A percentile compares a stretch with the other conserved stretches of the same genome.
Conservation (phyloP, 1,284 basidiomycete species). For the Ustilago shanxiensis region DNA sequence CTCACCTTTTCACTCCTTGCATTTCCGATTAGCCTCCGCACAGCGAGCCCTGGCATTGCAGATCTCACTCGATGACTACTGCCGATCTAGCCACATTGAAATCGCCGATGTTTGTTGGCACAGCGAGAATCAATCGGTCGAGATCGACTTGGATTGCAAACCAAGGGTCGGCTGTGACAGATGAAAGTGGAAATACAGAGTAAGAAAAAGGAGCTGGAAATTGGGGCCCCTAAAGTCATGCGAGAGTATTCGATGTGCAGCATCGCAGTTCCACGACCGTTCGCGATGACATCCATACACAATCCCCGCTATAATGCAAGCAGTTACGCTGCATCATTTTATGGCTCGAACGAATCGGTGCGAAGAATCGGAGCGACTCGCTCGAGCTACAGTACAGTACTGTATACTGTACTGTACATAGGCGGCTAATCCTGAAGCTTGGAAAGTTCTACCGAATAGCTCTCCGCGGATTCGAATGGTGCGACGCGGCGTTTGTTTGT, state of each 20-base stretch:
- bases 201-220: not conserved
- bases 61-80: not conserved
- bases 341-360: too few relatives aligned
- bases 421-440: not conserved
- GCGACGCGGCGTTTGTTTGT: slow-evolving; percentile 14
- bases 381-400: too few relatives aligned
- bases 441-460: slow-evolving; percentile 10
- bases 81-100: not conserved
- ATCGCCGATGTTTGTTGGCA: not conserved
- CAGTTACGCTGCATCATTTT: too few relatives aligned
- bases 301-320: too few relatives aligned
- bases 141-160: too few relatives aligned
- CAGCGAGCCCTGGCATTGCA: slow-evolving; percentile 3
- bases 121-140: not conserved
- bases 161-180: too few relatives aligned
- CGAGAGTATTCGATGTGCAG: not conserved
- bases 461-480: too few relatives aligned
- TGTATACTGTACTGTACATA: too few relatives aligned
- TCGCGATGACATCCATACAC: too few relatives aligned
- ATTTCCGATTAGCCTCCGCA: not conserved
- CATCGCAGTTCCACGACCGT: too few relatives aligned
- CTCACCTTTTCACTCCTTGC: not conserved
- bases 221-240: not conserved
- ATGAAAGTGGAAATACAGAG: not conserved
- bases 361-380: too few relatives aligned